These are phyloP conservation scores for Collybiopsis confluens DNA, from an alignment of 768 basidiomycete species.

Conservation along the genomic window DNA sequence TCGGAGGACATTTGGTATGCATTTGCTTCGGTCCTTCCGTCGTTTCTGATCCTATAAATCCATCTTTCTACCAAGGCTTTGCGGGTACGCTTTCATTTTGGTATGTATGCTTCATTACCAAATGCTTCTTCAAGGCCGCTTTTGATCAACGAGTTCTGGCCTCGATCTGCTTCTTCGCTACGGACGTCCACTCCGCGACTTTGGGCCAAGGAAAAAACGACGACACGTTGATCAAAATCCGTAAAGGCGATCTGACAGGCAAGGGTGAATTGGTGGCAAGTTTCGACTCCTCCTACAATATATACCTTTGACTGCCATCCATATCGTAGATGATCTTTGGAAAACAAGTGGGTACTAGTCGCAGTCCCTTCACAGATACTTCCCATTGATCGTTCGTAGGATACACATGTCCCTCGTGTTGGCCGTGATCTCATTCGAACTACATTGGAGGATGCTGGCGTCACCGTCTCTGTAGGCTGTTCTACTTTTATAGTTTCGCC, in stretches of 20 bases:
- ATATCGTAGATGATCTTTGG: conserved; percentile 83
- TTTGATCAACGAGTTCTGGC: conserved; percentile 82
- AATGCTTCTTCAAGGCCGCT: conserved; percentile 56
- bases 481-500: background rate
- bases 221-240: conserved; percentile 72
- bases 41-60: background rate
- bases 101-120: background rate
- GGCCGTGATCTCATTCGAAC: conserved; percentile 85
- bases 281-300: conserved; percentile 4
- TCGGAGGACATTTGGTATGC: conserved; percentile 79
- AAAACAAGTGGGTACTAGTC: conserved; percentile 58
- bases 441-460: conserved; percentile 75
- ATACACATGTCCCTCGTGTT: conserved; percentile 87
- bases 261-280: conserved; percentile 84
- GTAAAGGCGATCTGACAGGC: conserved; percentile 67
- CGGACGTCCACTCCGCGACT: conserved; percentile 85
- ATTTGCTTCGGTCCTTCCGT: background rate
- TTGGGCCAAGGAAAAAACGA: conserved; percentile 84
- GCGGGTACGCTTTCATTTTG: conserved; percentile 24
- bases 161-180: conserved; percentile 92
- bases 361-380: conserved; percentile 2
- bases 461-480: conserved; percentile 60
- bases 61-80: conserved; percentile 29
- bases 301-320: background rate
- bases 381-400: conserved; percentile 38